These are phyloP conservation scores for Myxozyma mucilagina DNA, from an alignment of 805 yeast species.

Conservation along the genomic window DNA sequence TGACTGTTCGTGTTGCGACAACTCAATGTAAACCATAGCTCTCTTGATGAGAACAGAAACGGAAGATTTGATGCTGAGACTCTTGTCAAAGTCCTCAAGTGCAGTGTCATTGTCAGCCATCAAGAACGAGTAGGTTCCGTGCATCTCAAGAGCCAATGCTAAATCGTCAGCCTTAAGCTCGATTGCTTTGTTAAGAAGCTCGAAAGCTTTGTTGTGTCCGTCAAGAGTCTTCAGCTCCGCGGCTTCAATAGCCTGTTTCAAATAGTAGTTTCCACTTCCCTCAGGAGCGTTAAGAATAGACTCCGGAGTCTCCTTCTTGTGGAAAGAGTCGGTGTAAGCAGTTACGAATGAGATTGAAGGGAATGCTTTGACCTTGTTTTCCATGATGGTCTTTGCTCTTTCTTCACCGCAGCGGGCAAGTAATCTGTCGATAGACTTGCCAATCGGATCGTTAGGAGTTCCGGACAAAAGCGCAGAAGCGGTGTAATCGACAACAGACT, in stretches of 20 bases:
- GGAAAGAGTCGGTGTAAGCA: constrained; percentile 87
- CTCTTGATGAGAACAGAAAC: constrained; percentile 79
- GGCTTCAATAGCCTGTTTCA: constrained; percentile 29
- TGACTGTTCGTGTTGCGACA: constrained; percentile 61
- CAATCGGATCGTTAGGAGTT: constrained; percentile 72
- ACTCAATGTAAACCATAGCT: constrained; percentile 82
- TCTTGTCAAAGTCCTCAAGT: constrained; percentile 59
- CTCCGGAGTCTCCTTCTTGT: constrained; percentile 51
- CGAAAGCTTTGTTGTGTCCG: constrained; percentile 63
- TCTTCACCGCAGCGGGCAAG: constrained; percentile 76
- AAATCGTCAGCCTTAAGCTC: constrained; percentile 39
- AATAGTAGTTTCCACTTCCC: constrained; percentile 58
- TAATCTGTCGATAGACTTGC: constrained; percentile 81
- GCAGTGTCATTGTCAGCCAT: constrained; percentile 71
- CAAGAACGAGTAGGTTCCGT: constrained; percentile 80
- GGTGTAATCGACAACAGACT: constrained; percentile 89
- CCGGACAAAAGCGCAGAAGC: constrained; percentile 85
- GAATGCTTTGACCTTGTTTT: constrained; percentile 54
- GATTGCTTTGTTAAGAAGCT: constrained; percentile 43
- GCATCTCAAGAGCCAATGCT: constrained; percentile 79
- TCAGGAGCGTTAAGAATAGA: constrained; percentile 53
- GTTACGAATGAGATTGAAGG: constrained; percentile 83
- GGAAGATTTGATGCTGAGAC: constrained; percentile 65
- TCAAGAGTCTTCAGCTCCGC: constrained; percentile 51
- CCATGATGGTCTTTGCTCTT: constrained; percentile 62